Base-by-base conservation (phyloP, 1,284 basidiomycete genomes). In the Bondarzewia mesenterica region DNA sequence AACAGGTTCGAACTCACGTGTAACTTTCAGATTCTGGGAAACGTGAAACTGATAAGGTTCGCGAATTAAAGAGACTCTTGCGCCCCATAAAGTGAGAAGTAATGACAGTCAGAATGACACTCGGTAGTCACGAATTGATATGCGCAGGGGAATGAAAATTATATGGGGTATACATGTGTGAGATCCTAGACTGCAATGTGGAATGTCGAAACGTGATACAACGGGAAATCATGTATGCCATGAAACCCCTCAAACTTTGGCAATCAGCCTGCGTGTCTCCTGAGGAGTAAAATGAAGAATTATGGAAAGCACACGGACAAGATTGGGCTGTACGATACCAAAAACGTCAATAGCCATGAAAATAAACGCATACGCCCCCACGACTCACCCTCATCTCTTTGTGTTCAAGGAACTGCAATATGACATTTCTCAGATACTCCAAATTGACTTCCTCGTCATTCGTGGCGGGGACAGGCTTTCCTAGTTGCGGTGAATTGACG, bases 401-500 rank as follows among this genome's bases (percentile, higher is more conserved):
- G 66, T 91, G 83, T 62, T 93, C 89, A 45, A 93, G 67, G 70
- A 97, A 97, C 63, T 96, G 93, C 39, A 97, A 63, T 46, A 96
- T 90, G 27, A 96, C 89, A 65, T 96, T 97, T 51, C 93, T 76
- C 32, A 97, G 68, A 66, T 97, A 97, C 67, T 97, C 93, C n/a
- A 94, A 72, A 61, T 94, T 97, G 50, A 97, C 77, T 53, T 94
- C 92, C 59, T 94, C 92, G 22, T 92, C 88, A n/a, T 77, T 74
- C 42, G 70, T 69, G 4, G 60, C 49, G 7, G 42, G 16, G 2
- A 57, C 40, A 18, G 71, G 61, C 5, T 70, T 62, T n/a, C 63
- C 63, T 5, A 72, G 67, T 21, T 68, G 58, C 21, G 77, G 74
- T 4, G 76, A 70, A 4, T 60, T 60, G 23, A 64, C 60, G 23